Evolutionary conservation across 495 filamentous ascomycete species (phyloP).

Genomic region (Trichocladium uniseriatum): DNA sequence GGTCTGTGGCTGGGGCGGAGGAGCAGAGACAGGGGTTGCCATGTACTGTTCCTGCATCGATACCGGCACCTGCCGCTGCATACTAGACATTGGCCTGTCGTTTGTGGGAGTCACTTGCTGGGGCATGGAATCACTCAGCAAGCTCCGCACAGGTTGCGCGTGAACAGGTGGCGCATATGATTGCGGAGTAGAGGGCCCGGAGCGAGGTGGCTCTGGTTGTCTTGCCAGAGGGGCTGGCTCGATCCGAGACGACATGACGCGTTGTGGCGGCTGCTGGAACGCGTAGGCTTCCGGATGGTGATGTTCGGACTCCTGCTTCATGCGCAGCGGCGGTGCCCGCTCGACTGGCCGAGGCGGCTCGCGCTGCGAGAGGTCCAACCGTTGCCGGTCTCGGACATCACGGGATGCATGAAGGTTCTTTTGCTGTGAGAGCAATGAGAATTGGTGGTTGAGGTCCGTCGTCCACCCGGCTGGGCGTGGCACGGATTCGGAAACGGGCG

Average conservation of each 20-base stretch:
- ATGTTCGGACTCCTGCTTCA: conserved; percentile 40
- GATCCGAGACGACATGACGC: conserved; percentile 25
- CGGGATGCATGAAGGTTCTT: conserved; percentile 15
- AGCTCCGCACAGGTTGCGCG: conserved; percentile 23
- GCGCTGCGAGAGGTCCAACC: conserved; percentile 19
- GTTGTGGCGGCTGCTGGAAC: conserved; percentile 20
- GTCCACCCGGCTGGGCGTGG: conserved; percentile 18
- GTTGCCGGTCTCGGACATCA: conserved; percentile 23
- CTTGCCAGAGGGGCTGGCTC: conserved; percentile 33
- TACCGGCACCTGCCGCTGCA: conserved; percentile 26
- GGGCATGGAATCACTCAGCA: conserved; percentile 24
- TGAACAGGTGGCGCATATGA: conserved; percentile 25
- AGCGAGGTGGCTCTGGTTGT: conserved; percentile 34
- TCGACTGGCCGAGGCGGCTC: conserved; percentile 25
- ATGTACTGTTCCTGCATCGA: conserved; percentile 33
- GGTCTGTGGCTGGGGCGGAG: conserved; percentile 25
- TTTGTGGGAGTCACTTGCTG: conserved; percentile 14
- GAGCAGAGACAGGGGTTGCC: conserved; percentile 20
- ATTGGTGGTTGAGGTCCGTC: conserved; percentile 13
- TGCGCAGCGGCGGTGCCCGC: conserved; percentile 24
- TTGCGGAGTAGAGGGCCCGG: conserved; percentile 15
- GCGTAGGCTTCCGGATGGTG: conserved; percentile 25
- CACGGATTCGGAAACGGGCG: conserved; percentile 21
- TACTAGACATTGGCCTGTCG: conserved; percentile 23
- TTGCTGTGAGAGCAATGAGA: conserved; percentile 15